phyloP scores from a whole-genome alignment of 176 grass and related monocot species.

The Tillandsia leiboldiana region DNA sequence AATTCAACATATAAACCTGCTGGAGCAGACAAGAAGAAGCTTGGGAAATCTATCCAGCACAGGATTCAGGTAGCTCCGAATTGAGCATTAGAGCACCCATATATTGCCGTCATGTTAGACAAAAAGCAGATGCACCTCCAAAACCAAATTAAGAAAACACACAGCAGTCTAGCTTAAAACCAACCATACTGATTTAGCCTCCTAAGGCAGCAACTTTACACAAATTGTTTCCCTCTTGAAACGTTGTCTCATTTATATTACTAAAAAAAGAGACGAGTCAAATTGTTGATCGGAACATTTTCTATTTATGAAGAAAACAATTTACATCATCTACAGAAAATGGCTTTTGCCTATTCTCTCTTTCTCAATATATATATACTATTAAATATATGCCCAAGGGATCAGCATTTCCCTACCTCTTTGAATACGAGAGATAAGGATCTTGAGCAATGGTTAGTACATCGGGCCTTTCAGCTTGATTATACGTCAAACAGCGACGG shows the following conservation, averaged over 20 bases:
- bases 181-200: too few species aligned
- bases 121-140: too few species aligned
- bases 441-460: conserved; percentile 90
- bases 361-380: conserved; percentile 14
- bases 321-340: conserved; percentile 81
- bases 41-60: too few species aligned
- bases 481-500: conserved; percentile 87
- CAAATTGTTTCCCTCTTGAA: background rate
- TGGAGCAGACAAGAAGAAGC: too few species aligned
- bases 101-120: too few species aligned
- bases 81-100: too few species aligned
- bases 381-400: conserved; percentile 7
- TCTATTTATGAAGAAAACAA: conserved; percentile 8
- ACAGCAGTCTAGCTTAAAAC: too few species aligned
- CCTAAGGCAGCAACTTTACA: background rate
- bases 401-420: conserved; percentile 43
- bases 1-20: too few species aligned
- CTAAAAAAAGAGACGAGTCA: conserved; percentile 26
- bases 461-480: conserved; percentile 90
- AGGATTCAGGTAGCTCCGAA: too few species aligned
- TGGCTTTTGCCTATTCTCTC: conserved; percentile 32
- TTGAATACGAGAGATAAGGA: conserved; percentile 84
- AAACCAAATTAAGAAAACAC: too few species aligned
- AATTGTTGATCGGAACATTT: conserved; percentile 19
- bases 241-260: conserved; percentile 16